These are phyloP conservation scores for Arachnopeziza araneosa DNA, from an alignment of 2,329 filamentous ascomycete genomes.

Conservation along the genomic window DNA sequence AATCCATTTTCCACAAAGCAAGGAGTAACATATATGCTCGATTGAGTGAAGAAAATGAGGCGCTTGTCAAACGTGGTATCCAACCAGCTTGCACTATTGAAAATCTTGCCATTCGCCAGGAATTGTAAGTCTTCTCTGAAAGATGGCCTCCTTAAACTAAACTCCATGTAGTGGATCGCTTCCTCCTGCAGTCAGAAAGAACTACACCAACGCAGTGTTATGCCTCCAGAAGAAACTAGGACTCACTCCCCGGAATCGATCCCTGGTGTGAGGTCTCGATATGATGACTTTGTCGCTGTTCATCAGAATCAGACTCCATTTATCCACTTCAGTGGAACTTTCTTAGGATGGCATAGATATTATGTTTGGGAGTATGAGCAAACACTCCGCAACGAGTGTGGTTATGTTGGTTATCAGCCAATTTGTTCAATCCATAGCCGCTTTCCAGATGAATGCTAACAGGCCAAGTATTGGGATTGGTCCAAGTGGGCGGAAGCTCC, in stretches of 20 bases:
- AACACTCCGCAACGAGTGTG: conserved; percentile 35
- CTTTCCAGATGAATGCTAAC: not conserved
- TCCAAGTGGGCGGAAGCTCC: not conserved
- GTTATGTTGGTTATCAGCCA: conserved; percentile 32
- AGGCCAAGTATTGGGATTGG: not conserved
- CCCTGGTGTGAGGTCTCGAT: conserved; percentile 31
- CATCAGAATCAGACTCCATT: conserved; percentile 30
- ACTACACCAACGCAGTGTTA: conserved; percentile 32
- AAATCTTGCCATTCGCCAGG: conserved; percentile 34
- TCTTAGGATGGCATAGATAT: conserved; percentile 40
- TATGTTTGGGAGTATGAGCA: conserved; percentile 36
- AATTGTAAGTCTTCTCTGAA: conserved; percentile 32
- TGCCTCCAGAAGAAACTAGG: conserved; percentile 29
- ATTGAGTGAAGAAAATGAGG: conserved; percentile 4
- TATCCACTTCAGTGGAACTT: conserved; percentile 21
- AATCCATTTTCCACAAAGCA: not conserved
- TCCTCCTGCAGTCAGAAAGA: conserved; percentile 2
- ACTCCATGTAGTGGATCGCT: conserved; percentile 1
- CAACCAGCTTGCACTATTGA: conserved; percentile 29
- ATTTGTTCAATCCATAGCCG: not conserved
- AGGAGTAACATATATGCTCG: not conserved
- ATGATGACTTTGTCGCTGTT: conserved; percentile 33
- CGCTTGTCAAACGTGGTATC: conserved; percentile 1
- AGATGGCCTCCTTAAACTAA: not conserved
- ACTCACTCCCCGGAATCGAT: conserved; percentile 23